Evolutionary conservation across 2,329 filamentous ascomycete species (phyloP).

Genomic region (Cordyceps tenuipes): DNA sequence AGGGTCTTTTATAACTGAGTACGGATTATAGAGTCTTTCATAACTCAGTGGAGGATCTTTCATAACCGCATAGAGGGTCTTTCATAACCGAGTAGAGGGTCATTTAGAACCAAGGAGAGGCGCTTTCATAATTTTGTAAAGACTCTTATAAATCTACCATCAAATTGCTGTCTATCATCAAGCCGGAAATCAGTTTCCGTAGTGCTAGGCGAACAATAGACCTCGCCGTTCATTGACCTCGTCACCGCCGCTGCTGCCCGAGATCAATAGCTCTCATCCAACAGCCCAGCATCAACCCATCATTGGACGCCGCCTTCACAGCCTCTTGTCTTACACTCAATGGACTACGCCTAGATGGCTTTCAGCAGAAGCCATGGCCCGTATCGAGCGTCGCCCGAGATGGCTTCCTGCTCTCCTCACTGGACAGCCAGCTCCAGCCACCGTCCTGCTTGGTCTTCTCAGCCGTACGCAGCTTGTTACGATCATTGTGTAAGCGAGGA

Average conservation of each 20-base stretch:
- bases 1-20: too few relatives aligned
- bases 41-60: background rate
- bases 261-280: background rate
- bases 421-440: background rate
- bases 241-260: background rate
- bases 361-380: slow-evolving; percentile 4
- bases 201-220: background rate
- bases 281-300: background rate
- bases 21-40: too few relatives aligned
- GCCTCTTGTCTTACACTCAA: slow-evolving; percentile 5
- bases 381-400: background rate
- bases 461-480: background rate
- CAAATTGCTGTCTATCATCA: too few relatives aligned
- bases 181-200: background rate
- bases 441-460: background rate
- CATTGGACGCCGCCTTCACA: background rate
- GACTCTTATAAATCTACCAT: too few relatives aligned
- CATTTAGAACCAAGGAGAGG: too few relatives aligned
- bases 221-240: background rate
- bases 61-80: too few relatives aligned
- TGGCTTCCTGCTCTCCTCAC: background rate
- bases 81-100: too few relatives aligned
- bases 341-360: background rate
- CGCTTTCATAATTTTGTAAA: too few relatives aligned
- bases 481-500: background rate